These are phyloP conservation scores for Solanum pennellii DNA, from an alignment of 257 asterid species.

Conservation along the genomic window DNA sequence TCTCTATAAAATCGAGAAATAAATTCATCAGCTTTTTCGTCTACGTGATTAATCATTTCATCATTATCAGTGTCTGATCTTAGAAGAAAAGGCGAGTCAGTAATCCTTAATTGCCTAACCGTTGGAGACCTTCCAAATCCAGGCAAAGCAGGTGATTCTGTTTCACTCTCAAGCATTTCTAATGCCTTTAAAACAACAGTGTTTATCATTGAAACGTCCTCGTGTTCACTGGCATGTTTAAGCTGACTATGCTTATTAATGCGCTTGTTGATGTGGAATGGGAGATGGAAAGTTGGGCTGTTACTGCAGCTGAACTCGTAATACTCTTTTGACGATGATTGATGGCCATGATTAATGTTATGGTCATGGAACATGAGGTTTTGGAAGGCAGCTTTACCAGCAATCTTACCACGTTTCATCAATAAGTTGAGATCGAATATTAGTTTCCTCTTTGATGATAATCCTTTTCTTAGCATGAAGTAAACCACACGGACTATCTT, in stretches of 20 bases:
- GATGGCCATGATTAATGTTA: background rate
- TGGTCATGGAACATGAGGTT: background rate
- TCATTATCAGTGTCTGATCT: background rate
- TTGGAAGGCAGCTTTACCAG: slow-evolving; percentile 18
- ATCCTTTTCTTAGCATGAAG: slow-evolving; percentile 22
- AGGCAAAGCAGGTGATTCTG: slow-evolving; percentile 25
- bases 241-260: background rate
- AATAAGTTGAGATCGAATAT: slow-evolving; percentile 19
- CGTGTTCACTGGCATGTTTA: background rate
- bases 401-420: slow-evolving; percentile 34
- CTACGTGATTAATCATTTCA: background rate
- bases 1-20: slow-evolving; percentile 13
- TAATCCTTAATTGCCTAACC: slow-evolving; percentile 26
- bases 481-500: background rate
- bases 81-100: slow-evolving; percentile 22
- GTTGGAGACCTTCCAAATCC: slow-evolving; percentile 20
- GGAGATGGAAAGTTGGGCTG: slow-evolving; percentile 33
- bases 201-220: slow-evolving; percentile 12
- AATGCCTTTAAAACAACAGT: slow-evolving; percentile 13
- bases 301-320: slow-evolving; percentile 77
- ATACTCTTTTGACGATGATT: slow-evolving; percentile 23
- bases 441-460: slow-evolving; percentile 29
- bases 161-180: slow-evolving; percentile 32
- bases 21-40: slow-evolving; percentile 20
- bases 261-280: slow-evolving; percentile 28